A percentile compares a stretch with the other conserved stretches of the same genome.
Evolutionary conservation across 352 stramenopile genomes (phyloP).

Genomic region (Hyaloperonospora arabidopsidis): DNA sequence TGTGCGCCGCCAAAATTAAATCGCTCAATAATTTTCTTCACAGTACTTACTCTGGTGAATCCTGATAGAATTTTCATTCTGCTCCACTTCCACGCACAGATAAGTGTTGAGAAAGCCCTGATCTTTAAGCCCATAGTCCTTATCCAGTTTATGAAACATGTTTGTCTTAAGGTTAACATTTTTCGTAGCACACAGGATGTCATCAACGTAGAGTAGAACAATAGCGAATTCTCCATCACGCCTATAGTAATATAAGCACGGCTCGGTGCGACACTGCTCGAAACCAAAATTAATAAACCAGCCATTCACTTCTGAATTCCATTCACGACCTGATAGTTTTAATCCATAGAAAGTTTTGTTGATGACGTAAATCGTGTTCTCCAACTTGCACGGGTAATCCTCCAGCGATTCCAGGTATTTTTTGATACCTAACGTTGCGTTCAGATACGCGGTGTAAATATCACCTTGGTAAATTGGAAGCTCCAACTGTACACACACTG

Average conservation of each 20-base stretch:
- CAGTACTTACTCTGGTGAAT: constrained; percentile 13
- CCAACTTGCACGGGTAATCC: not conserved
- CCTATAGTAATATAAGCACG: constrained; percentile 6
- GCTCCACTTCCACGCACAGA: constrained; percentile 6
- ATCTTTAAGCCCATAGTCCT: constrained; percentile 8
- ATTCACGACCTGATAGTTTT: constrained; percentile 6
- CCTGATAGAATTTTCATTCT: constrained; percentile 5
- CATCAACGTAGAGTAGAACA: constrained; percentile 2
- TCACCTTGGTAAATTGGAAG: constrained; percentile 8
- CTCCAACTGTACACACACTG: constrained; percentile 2
- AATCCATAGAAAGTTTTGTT: constrained; percentile 4
- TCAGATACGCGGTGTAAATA: constrained; percentile 6
- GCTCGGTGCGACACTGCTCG: not conserved
- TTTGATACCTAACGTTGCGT: constrained; percentile 7
- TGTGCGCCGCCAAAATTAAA: not conserved
- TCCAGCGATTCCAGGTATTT: not conserved
- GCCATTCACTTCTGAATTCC: constrained; percentile 9
- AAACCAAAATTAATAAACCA: constrained; percentile 7
- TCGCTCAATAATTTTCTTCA: constrained; percentile 5
- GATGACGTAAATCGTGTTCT: not conserved
- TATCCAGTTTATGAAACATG: constrained; percentile 5
- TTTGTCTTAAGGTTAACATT: constrained; percentile 1
- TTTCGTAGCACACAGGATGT: not conserved
- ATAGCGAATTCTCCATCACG: not conserved
- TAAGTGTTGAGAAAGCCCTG: not conserved